Percentiles rank a stretch among this genome's conserved stretches.
These are phyloP conservation scores for Ehretia macrophylla DNA, from an alignment of 257 asterid genomes.

Conservation along the genomic window DNA sequence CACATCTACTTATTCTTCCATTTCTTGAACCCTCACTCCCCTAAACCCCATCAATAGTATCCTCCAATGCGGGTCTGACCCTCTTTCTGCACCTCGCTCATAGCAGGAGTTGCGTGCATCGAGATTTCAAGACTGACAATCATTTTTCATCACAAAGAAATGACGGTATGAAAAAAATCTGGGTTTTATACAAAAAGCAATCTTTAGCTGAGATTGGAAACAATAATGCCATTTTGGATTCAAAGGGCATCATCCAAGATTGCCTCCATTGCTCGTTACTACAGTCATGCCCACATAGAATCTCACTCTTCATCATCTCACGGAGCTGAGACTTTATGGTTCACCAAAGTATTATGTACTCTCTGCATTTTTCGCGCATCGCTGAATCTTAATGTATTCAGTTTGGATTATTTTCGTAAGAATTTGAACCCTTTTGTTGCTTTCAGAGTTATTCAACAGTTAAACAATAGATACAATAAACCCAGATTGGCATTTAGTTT, in stretches of 20 bases:
- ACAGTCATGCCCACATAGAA: slow-evolving; percentile 35
- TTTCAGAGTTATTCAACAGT: slow-evolving; percentile 53
- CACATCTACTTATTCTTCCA: neutral
- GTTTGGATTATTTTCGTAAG: slow-evolving; percentile 57
- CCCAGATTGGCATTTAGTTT: slow-evolving; percentile 71
- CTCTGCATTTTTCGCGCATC: slow-evolving; percentile 48
- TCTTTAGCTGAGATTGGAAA: slow-evolving; percentile 3
- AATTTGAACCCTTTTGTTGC: slow-evolving; percentile 56
- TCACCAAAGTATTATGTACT: slow-evolving; percentile 71
- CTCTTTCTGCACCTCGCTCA: too few species aligned
- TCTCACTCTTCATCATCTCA: slow-evolving; percentile 22
- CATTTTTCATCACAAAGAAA: neutral
- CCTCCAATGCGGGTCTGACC: too few species aligned
- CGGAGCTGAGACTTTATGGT: slow-evolving; percentile 51
- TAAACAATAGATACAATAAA: slow-evolving; percentile 34
- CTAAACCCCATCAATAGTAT: slow-evolving; percentile 2
- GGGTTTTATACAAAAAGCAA: slow-evolving; percentile 1
- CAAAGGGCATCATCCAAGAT: slow-evolving; percentile 46
- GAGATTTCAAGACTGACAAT: too few species aligned
- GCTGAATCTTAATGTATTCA: slow-evolving; percentile 35
- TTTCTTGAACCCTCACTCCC: slow-evolving; percentile 11
- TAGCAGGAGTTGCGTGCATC: too few species aligned
- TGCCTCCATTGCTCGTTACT: slow-evolving; percentile 46
- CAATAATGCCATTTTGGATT: slow-evolving; percentile 65
- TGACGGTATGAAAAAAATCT: slow-evolving; percentile 25